Base-by-base conservation (phyloP, 2,329 filamentous ascomycete species). In the Ramularia endophylla region DNA sequence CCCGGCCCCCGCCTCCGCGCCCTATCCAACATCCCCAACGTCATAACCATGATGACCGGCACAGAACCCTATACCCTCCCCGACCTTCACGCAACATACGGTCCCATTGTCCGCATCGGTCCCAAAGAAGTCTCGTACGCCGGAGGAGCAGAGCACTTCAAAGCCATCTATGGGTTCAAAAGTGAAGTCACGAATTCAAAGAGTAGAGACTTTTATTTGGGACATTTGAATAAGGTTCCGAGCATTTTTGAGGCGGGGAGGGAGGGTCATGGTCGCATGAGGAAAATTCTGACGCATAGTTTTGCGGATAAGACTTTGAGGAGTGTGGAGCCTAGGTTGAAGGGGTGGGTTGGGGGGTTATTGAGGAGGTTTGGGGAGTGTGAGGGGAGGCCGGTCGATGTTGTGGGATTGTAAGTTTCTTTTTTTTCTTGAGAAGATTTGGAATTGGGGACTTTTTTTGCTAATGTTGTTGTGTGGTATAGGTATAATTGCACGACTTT, bases 61-160 rank as follows among this genome's bases (percentile, higher is more conserved):
- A 43, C 20, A 3, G 54, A 58, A 17, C 27, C 16, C 6, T 18
- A 25, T 8, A 46, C 43, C 8, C 13, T 36, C n/a, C 38, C 47
- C 8, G 36, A 18, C 4, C 50, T 68, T 0, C 66, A 69, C 44
- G 31, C 54, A 4, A 45, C 57, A 30, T 66, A 68, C 44, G 66
- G 64, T 1, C 47, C 53, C 3, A 52, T 67, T 2, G 63, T 70
- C n/a, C 60, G 68, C 2, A 59, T 67, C 12, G 55, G 58, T 1
- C 69, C 69, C 0, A 60, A 61, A 27, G 57, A 67, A 17, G 49
- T 71, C 3, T 64, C 58, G n/a, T 65, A 63, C 48, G 58, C 29
- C 4, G 40, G 38, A 13, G 52, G 50, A 4, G 46, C 45, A 17
- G 20, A 52, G 20, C 48, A 52, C 3, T 59, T 48, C 46, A 52